Percentiles rank a stretch among this genome's conserved stretches.
Evolutionary conservation across 23 red algal genomes (phyloP).

Genomic region (Gracilariopsis chorda): DNA sequence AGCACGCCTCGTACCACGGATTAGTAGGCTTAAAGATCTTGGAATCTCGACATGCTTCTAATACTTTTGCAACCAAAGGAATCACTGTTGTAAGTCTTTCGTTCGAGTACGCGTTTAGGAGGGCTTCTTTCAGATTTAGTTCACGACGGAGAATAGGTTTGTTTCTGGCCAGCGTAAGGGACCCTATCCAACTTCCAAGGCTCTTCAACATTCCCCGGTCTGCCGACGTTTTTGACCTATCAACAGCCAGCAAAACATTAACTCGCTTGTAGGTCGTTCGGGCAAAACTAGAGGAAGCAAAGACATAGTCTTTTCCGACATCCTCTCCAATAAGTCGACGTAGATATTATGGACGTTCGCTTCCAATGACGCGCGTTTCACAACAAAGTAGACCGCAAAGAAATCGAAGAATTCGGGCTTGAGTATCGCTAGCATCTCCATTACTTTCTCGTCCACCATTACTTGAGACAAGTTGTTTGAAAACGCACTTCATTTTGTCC

Average conservation of each 20-base stretch:
- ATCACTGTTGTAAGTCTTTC: conserved; percentile 79
- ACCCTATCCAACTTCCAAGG: conserved; percentile 88
- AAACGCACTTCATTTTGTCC: conserved; percentile 90
- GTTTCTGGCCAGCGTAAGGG: conserved; percentile 81
- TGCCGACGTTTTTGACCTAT: conserved; percentile 57
- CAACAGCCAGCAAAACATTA: conserved; percentile 50
- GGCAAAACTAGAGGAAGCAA: conserved; percentile 58
- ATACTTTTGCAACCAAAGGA: conserved; percentile 82
- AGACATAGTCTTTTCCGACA: background rate
- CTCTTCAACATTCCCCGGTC: conserved; percentile 84
- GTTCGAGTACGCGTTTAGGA: conserved; percentile 75
- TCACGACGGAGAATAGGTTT: conserved; percentile 69
- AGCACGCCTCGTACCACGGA: too few species aligned
- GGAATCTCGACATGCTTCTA: conserved; percentile 58
- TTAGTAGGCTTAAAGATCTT: conserved; percentile 81
- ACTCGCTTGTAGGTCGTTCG: conserved; percentile 77
- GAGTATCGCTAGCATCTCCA: conserved; percentile 54
- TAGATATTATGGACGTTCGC: conserved; percentile 85
- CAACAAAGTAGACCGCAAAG: conserved; percentile 86
- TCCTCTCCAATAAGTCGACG: conserved; percentile 62
- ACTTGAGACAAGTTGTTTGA: conserved; percentile 78
- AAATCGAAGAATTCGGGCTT: conserved; percentile 28
- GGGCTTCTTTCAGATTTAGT: conserved; percentile 78
- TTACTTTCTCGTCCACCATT: conserved; percentile 76
- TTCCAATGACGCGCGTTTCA: conserved; percentile 90